Evolutionary conservation across 192 early-diverging fungal species (phyloP).

Genomic region (Geranomyces michiganensis): DNA sequence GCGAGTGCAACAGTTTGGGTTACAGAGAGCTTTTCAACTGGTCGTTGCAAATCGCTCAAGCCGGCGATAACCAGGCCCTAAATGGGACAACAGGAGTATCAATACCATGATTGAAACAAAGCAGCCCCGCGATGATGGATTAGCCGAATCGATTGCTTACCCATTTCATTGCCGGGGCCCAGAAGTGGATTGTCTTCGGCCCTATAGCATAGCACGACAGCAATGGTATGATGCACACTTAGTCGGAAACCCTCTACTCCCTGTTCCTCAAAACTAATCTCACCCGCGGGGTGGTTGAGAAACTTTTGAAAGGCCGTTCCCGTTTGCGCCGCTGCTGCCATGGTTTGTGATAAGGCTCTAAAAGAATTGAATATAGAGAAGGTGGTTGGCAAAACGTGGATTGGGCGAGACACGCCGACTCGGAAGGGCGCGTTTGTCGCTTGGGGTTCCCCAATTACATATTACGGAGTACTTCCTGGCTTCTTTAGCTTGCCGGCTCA

Average conservation of each 20-base stretch:
- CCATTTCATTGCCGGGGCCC: slow-evolving; percentile 95
- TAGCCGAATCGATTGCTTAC: slow-evolving; percentile 46
- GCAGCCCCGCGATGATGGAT: background rate
- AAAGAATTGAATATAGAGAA: too few species aligned
- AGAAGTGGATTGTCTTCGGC: slow-evolving; percentile 98
- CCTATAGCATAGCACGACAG: slow-evolving; percentile 49
- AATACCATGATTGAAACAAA: background rate
- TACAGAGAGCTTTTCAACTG: slow-evolving; percentile 86
- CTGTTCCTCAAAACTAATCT: background rate
- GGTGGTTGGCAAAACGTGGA: too few species aligned
- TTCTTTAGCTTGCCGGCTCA: too few species aligned
- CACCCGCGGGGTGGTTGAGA: slow-evolving; percentile 68
- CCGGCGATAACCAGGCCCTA: slow-evolving; percentile 94
- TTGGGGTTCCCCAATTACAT: too few species aligned
- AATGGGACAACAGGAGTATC: background rate
- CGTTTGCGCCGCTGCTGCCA: slow-evolving; percentile 27
- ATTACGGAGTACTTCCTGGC: too few species aligned
- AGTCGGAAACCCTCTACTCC: background rate
- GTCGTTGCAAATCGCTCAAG: slow-evolving; percentile 82
- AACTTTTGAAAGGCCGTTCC: slow-evolving; percentile 62
- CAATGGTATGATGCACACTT: background rate
- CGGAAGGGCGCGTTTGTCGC: too few species aligned
- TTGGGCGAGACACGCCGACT: too few species aligned
- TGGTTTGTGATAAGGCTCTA: too few species aligned
- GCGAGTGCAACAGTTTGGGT: slow-evolving; percentile 84